Evolutionary conservation across 148 eudicot species (phyloP).

Genomic region (Dysphania ambrosioides): DNA sequence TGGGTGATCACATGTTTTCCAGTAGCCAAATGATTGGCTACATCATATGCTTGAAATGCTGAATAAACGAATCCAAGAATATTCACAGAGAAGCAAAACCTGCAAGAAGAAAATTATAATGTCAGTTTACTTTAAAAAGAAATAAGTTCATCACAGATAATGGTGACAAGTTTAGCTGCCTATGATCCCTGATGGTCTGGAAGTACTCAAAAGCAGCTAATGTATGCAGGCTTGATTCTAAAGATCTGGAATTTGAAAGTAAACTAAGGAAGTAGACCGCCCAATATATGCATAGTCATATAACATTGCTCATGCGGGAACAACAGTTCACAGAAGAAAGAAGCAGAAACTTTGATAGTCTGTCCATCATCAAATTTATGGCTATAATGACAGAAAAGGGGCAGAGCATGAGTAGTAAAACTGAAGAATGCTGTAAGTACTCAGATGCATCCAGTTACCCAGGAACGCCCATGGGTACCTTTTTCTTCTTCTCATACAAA

Average conservation of each 20-base stretch:
- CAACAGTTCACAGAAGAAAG: too few species aligned
- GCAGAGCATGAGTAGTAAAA: too few species aligned
- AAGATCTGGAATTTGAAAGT: background rate
- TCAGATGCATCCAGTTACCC: too few species aligned
- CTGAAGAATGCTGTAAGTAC: too few species aligned
- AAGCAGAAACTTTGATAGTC: too few species aligned
- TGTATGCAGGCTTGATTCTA: background rate
- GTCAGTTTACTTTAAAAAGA: constrained; percentile 3
- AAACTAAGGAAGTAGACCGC: background rate
- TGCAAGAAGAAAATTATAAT: constrained; percentile 31
- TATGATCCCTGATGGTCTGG: too few species aligned
- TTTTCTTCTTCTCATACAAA: too few species aligned
- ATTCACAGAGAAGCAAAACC: constrained; percentile 69
- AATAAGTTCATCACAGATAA: background rate
- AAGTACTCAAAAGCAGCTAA: background rate
- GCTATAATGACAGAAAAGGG: too few species aligned
- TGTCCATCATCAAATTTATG: too few species aligned
- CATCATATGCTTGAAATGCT: constrained; percentile 60
- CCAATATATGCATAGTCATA: background rate
- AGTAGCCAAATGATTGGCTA: constrained; percentile 41
- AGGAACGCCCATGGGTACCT: too few species aligned
- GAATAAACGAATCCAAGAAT: constrained; percentile 75
- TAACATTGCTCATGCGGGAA: background rate
- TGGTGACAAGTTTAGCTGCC: background rate
- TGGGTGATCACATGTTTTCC: constrained; percentile 54